Percentiles rank a stretch among this genome's conserved stretches.
Evolutionary conservation across 73 alveolate genomes (phyloP).

Genomic region (Paramecium octaurelia): DNA sequence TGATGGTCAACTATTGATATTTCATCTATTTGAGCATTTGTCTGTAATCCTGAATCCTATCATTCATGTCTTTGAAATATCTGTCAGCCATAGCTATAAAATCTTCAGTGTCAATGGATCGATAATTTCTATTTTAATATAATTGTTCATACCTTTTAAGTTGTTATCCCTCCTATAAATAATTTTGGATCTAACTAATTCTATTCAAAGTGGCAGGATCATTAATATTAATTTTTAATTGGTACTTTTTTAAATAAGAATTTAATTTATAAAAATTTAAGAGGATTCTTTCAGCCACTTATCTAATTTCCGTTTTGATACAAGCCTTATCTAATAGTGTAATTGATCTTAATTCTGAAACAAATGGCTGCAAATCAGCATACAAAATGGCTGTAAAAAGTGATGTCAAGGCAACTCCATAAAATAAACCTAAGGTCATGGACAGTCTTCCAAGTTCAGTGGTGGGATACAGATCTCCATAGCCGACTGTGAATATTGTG

Average conservation of each 20-base stretch:
- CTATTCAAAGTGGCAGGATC: background rate
- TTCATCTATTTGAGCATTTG: background rate
- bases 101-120: slow-evolving; percentile 15
- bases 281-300: background rate
- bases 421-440: background rate
- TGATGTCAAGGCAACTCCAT: slow-evolving; percentile 27
- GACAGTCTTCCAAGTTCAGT: slow-evolving; percentile 49
- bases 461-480: slow-evolving; percentile 40
- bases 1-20: background rate
- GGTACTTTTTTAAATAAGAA: background rate
- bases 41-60: background rate
- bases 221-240: background rate
- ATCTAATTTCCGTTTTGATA: background rate
- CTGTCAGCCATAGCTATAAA: slow-evolving; percentile 3
- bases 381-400: background rate
- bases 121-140: background rate
- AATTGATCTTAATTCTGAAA: background rate
- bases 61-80: background rate
- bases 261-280: background rate
- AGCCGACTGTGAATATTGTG: slow-evolving; percentile 28
- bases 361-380: background rate
- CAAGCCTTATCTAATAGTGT: slow-evolving; percentile 6
- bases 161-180: background rate
- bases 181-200: background rate
- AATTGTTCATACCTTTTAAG: background rate